phyloP scores from a whole-genome alignment of 1,139 yeast species.

The Suhomyces kunorum region DNA sequence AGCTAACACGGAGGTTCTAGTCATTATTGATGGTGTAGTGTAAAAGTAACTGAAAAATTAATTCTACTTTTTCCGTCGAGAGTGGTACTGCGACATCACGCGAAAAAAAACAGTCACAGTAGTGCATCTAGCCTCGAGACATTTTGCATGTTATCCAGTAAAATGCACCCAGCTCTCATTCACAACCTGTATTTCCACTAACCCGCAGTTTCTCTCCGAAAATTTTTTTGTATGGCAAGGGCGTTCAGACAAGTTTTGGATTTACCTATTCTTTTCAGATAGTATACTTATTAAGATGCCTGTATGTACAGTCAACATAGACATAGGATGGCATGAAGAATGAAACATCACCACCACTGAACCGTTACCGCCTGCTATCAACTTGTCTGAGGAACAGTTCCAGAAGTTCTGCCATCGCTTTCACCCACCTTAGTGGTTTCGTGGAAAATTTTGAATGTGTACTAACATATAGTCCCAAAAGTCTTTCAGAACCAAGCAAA shows the following conservation, averaged over 20 bases:
- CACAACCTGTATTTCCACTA: conserved; percentile 3
- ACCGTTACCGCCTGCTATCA: no score
- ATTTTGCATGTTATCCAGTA: conserved; percentile 3
- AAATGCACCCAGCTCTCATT: background rate
- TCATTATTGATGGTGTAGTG: conserved; percentile 55
- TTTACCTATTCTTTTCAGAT: conserved; percentile 12
- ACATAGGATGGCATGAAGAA: background rate
- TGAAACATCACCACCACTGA: background rate
- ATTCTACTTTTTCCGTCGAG: background rate
- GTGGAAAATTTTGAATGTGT: conserved; percentile 5
- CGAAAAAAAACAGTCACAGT: conserved; percentile 15
- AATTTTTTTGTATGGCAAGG: conserved; percentile 13
- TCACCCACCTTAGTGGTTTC: background rate
- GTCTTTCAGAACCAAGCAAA: conserved; percentile 97
- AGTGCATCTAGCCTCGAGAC: conserved; percentile 1
- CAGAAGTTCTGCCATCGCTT: no score
- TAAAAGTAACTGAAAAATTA: conserved; percentile 12
- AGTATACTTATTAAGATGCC: conserved; percentile 27
- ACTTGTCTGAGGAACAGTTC: no score
- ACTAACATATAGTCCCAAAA: conserved; percentile 75
- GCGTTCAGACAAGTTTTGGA: conserved; percentile 1
- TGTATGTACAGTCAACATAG: conserved; percentile 23
- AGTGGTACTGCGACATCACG: conserved; percentile 6
- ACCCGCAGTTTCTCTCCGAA: conserved; percentile 7
- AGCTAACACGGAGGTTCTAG: conserved; percentile 98